These are phyloP conservation scores for Vinca major DNA, from an alignment of 305 asterid genomes.

Conservation along the genomic window DNA sequence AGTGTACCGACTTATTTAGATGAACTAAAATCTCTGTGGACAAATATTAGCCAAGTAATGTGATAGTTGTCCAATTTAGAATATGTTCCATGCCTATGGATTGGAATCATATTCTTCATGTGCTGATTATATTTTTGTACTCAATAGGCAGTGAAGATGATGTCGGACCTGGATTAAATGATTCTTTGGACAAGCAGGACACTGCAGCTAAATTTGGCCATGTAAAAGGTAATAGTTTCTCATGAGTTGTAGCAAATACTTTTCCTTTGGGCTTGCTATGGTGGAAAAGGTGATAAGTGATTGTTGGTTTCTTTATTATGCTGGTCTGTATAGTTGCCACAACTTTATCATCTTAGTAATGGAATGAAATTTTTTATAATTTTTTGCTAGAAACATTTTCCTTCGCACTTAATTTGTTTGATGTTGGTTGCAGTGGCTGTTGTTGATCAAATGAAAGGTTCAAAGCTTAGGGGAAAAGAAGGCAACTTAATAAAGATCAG, in stretches of 20 bases:
- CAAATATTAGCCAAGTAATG: background rate
- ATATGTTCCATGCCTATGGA: background rate
- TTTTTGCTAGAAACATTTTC: background rate
- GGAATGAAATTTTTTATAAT: background rate
- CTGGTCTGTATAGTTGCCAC: background rate
- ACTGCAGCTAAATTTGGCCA: slow-evolving; percentile 30
- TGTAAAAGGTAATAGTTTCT: slow-evolving; percentile 26
- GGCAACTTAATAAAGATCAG: slow-evolving; percentile 46
- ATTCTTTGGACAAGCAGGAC: slow-evolving; percentile 20
- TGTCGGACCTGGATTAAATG: slow-evolving; percentile 9
- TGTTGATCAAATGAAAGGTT: slow-evolving; percentile 31
- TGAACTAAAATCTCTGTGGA: background rate
- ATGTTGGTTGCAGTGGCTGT: slow-evolving; percentile 29
- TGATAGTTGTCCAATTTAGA: background rate
- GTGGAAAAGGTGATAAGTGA: background rate
- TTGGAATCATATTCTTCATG: background rate
- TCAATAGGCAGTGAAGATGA: slow-evolving; percentile 20
- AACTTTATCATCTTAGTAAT: background rate
- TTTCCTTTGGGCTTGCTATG: background rate
- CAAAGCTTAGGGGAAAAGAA: slow-evolving; percentile 37
- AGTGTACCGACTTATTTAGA: background rate
- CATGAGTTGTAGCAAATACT: background rate
- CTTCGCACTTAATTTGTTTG: background rate
- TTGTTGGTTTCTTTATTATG: background rate
- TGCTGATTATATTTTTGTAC: slow-evolving; percentile 4